Evolutionary conservation across 2,329 filamentous ascomycete species (phyloP).

Genomic region (Cladosporium sp.): DNA sequence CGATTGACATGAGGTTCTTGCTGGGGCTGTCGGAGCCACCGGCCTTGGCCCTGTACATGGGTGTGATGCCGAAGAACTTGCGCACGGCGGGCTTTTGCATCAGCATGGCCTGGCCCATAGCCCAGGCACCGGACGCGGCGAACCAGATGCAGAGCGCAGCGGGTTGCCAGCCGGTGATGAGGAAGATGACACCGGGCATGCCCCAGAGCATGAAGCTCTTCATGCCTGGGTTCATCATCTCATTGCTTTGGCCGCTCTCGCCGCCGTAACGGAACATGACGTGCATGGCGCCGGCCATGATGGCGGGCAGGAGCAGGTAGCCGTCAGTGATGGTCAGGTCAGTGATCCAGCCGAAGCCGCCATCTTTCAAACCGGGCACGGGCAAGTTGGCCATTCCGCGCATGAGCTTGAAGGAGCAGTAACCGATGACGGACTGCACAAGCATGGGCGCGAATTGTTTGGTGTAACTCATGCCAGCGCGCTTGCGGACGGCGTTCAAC

Average conservation of each 20-base stretch:
- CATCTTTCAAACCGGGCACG: conserved; percentile 73
- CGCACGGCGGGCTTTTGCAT: conserved; percentile 44
- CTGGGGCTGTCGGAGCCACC: background rate
- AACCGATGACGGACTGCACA: conserved; percentile 69
- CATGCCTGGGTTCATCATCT: conserved; percentile 35
- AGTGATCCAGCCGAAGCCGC: conserved; percentile 74
- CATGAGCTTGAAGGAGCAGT: conserved; percentile 77
- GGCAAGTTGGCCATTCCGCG: conserved; percentile 74
- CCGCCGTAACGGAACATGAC: conserved; percentile 48
- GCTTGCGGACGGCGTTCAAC: conserved; percentile 54
- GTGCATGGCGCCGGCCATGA: conserved; percentile 40
- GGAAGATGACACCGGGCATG: conserved; percentile 56
- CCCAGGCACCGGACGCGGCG: conserved; percentile 47
- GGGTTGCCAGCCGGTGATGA: conserved; percentile 58
- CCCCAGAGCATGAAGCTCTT: conserved; percentile 47
- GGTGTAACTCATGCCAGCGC: conserved; percentile 56
- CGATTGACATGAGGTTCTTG: background rate
- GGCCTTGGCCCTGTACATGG: conserved; percentile 33
- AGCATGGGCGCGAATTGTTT: conserved; percentile 59
- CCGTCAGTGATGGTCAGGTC: conserved; percentile 80
- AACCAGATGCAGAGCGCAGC: conserved; percentile 67
- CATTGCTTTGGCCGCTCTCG: conserved; percentile 46
- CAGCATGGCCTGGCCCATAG: conserved; percentile 42
- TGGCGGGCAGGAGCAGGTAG: conserved; percentile 68
- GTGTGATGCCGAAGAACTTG: conserved; percentile 42